A percentile compares a stretch with the other conserved stretches of the same genome.
phyloP scores from a whole-genome alignment of 78 protist species.

The Emiliania huxleyi region DNA sequence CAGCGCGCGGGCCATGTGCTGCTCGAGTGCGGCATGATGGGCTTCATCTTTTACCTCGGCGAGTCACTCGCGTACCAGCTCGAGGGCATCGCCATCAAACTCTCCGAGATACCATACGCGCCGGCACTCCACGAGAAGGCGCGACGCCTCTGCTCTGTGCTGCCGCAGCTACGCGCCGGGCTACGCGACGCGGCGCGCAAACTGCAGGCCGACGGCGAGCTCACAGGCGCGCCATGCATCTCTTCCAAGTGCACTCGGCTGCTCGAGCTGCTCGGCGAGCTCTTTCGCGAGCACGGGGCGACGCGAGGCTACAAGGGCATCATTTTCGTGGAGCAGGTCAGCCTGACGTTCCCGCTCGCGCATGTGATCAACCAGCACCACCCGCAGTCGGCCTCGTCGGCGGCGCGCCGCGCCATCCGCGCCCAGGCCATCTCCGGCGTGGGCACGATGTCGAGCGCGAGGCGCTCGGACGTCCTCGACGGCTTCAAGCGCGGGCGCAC shows the following conservation, averaged over 20 bases:
- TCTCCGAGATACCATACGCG: too few relatives aligned
- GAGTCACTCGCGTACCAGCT: not conserved
- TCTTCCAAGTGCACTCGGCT: not conserved
- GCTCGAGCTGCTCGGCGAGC: not conserved
- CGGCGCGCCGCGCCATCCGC: too few relatives aligned
- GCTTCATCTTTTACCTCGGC: not conserved
- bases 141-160: too few relatives aligned
- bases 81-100: too few relatives aligned
- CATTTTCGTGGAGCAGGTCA: not conserved
- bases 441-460: not conserved
- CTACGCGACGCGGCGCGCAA: not conserved
- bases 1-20: not conserved
- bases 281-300: not conserved
- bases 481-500: not conserved
- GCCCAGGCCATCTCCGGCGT: not conserved
- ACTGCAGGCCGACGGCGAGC: not conserved
- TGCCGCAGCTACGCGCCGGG: too few relatives aligned
- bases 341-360: not conserved
- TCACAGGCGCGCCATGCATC: too few relatives aligned
- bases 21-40: not conserved
- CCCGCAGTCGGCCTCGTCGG: not conserved
- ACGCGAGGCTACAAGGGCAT: not conserved
- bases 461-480: not conserved
- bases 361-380: not conserved
- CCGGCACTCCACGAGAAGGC: too few relatives aligned